Conservation (phyloP, 2,329 filamentous ascomycete species). For the Curvularia hawaiiensis region DNA sequence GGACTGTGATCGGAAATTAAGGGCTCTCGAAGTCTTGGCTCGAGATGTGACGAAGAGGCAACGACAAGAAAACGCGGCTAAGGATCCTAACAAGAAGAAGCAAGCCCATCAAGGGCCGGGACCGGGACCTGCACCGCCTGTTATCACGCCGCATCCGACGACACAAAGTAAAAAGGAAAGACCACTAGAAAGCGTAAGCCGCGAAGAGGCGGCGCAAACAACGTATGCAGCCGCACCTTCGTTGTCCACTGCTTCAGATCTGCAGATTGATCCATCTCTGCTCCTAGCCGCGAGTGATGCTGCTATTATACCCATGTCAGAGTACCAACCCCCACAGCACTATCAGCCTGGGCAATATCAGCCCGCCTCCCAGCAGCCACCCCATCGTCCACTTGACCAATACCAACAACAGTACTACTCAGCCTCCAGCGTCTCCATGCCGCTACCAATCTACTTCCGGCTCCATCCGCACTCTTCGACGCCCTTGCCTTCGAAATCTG, state of each 20-base stretch:
- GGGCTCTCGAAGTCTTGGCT: constrained; percentile 72
- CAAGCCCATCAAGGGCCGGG: constrained; percentile 48
- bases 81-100: constrained; percentile 56
- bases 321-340: constrained; percentile 18
- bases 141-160: constrained; percentile 24
- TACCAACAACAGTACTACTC: constrained; percentile 6
- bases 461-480: constrained; percentile 58
- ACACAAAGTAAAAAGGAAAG: constrained; percentile 41
- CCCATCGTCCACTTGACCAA: constrained; percentile 14
- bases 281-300: constrained; percentile 62
- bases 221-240: constrained; percentile 19
- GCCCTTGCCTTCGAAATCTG: constrained; percentile 50
- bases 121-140: constrained; percentile 48
- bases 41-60: constrained; percentile 79
- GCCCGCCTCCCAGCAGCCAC: constrained; percentile 23
- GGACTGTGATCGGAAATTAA: constrained; percentile 61
- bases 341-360: constrained; percentile 36
- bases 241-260: constrained; percentile 52
- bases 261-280: constrained; percentile 68
- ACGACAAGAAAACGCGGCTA: constrained; percentile 68
- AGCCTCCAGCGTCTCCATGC: constrained; percentile 50
- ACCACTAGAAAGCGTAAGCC: constrained; percentile 10
- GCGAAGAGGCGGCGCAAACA: constrained; percentile 9
- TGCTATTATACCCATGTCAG: constrained; percentile 40
- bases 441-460: constrained; percentile 53